Base-by-base conservation (phyloP, 1,284 basidiomycete species). In the Ceratobasidium sp. region DNA sequence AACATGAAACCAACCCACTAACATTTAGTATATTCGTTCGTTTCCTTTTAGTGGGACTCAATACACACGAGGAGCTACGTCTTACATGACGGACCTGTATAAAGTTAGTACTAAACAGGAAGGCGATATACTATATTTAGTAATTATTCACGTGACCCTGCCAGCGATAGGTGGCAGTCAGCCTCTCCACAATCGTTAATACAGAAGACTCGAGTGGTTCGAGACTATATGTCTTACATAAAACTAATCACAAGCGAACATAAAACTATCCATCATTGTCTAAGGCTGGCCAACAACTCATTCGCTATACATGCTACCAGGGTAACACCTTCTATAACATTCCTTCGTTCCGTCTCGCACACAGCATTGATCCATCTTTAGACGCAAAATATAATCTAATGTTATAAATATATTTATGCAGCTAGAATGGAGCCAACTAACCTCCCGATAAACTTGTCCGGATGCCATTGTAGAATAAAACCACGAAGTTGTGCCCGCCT, bases 371-470 rank as follows among this genome's bases (percentile, higher is more conserved):
- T 42, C 70, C 70, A 74, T 59, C 70, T 74, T 40, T 42, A 20
- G 13, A 42, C 2, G 46, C 0, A 23, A 1, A 40, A 9, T 33
- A 15, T 5, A 17, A 33, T 33, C 1, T 23, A 42, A 20, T 12
- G 6, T n/a, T 44, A 20, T 46, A 17, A 74, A 9, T 7, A 23
- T 23, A 10, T 59, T 10, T 42, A 52, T 46, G 46, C 17, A 7
- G 28, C 42, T 48, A 12, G 6, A 74, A 28, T 9, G n/a, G 26
- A 5, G 10, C 23, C 6, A 23, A 46, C 59, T 46, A 28, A 64
- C 70, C 70, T 61, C 20, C 70, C 70, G 28, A 64, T 50, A 52
- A 74, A 74, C 40, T 74, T 74, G 57, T 74, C 70, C 3, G 70
- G 70, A 38, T 74, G 70, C 70, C 70, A 74, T 20, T 64, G 59